A percentile compares a stretch with the other conserved stretches of the same genome.
Conservation (phyloP, 805 yeast species). For the Teunomyces atbi region DNA sequence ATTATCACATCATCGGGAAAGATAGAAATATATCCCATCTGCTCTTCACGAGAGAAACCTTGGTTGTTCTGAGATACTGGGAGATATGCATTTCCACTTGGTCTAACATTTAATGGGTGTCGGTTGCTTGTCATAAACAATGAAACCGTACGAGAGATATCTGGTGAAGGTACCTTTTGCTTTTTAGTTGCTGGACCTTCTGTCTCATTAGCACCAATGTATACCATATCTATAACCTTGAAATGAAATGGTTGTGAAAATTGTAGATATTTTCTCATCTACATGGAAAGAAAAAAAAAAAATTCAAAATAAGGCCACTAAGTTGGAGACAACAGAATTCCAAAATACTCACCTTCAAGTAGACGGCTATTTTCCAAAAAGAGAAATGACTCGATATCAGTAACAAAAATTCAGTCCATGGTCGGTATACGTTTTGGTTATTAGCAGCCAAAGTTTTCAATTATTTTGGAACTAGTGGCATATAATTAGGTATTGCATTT, state of each 20-base stretch:
- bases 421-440: no score
- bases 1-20: constrained; percentile 67
- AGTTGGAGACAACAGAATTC: background rate
- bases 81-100: constrained; percentile 65
- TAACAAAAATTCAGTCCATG: no score
- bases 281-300: background rate
- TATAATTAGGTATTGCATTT: background rate
- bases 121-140: constrained; percentile 31
- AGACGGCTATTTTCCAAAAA: no score
- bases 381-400: no score
- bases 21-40: constrained; percentile 52
- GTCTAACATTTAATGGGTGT: constrained; percentile 75
- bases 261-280: background rate
- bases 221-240: background rate
- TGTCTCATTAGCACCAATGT: background rate
- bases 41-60: constrained; percentile 20
- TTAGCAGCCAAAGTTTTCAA: background rate
- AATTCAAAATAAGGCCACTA: background rate
- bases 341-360: no score
- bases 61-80: constrained; percentile 15
- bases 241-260: background rate
- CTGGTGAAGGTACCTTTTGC: constrained; percentile 2
- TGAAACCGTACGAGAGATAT: constrained; percentile 13
- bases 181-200: constrained; percentile 4
- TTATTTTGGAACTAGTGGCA: background rate